Percentiles rank a stretch among this genome's conserved stretches.
These are phyloP conservation scores for Stentor coeruleus DNA, from an alignment of 73 alveolate genomes.

Conservation along the genomic window DNA sequence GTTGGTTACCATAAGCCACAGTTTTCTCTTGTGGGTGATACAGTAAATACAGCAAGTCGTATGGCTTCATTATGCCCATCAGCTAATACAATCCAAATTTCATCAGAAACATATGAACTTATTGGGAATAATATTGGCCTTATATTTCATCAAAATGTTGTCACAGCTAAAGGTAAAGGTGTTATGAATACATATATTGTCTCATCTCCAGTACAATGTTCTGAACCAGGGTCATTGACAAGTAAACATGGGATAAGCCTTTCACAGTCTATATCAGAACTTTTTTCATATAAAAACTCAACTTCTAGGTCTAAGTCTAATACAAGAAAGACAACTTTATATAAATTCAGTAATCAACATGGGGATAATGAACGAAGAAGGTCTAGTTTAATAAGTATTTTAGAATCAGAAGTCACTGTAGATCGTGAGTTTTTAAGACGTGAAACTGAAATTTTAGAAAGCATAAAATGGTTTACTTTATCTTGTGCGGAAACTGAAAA, in stretches of 20 bases:
- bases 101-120: background rate
- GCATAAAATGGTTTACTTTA: background rate
- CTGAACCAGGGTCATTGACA: background rate
- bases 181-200: conserved; percentile 38
- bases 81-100: conserved; percentile 43
- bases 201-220: background rate
- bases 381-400: background rate
- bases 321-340: background rate
- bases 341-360: background rate
- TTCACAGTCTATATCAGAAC: background rate
- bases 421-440: background rate
- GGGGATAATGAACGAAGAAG: background rate
- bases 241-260: background rate
- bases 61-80: conserved; percentile 59
- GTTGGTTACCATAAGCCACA: conserved; percentile 97
- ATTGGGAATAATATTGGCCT: background rate
- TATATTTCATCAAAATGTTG: conserved; percentile 23
- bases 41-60: conserved; percentile 95
- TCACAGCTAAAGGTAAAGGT: conserved; percentile 57
- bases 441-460: background rate
- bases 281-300: background rate
- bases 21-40: conserved; percentile 94
- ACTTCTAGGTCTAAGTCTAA: background rate
- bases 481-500: background rate
- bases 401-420: background rate